Percentiles rank a stretch among this genome's conserved stretches.
Conservation (phyloP, 176 grass and related monocot species). For the Triticum timopheevii region DNA sequence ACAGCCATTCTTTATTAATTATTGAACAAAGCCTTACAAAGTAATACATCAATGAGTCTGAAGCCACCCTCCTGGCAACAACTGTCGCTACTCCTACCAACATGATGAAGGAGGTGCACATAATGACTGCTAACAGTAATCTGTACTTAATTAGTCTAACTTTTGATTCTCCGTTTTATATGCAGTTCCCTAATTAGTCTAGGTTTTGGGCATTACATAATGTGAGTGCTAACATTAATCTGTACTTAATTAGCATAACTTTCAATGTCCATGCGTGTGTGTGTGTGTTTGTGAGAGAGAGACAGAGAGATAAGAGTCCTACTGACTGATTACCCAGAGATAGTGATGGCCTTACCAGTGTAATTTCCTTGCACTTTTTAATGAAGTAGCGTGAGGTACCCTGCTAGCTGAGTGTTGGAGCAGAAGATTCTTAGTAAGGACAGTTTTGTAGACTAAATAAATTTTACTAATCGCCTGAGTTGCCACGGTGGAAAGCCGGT, state of each 20-base stretch:
- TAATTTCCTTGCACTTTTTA: slow-evolving; percentile 31
- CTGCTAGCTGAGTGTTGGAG: slow-evolving; percentile 11
- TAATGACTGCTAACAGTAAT: too few relatives aligned
- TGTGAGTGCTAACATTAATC: background rate
- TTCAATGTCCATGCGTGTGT: background rate
- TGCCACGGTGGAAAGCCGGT: slow-evolving; percentile 50
- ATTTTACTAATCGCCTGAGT: slow-evolving; percentile 22
- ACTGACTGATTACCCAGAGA: slow-evolving; percentile 8
- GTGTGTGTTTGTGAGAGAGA: background rate
- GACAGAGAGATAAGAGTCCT: slow-evolving; percentile 12
- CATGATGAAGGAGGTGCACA: too few relatives aligned
- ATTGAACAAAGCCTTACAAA: too few relatives aligned
- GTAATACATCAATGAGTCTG: too few relatives aligned
- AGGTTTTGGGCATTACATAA: slow-evolving; percentile 17
- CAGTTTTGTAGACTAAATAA: slow-evolving; percentile 31
- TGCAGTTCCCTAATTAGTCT: background rate
- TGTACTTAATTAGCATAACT: slow-evolving; percentile 9
- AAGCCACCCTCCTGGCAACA: too few relatives aligned
- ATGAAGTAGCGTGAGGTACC: slow-evolving; percentile 36
- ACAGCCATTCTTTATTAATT: too few relatives aligned
- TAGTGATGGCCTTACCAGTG: slow-evolving; percentile 24
- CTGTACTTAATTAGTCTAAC: too few relatives aligned
- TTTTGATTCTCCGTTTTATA: background rate
- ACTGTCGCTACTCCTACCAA: too few relatives aligned
- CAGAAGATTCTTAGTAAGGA: slow-evolving; percentile 3